Evolutionary conservation across 768 basidiomycete genomes (phyloP).

Genomic region (Boletus reticuloceps): DNA sequence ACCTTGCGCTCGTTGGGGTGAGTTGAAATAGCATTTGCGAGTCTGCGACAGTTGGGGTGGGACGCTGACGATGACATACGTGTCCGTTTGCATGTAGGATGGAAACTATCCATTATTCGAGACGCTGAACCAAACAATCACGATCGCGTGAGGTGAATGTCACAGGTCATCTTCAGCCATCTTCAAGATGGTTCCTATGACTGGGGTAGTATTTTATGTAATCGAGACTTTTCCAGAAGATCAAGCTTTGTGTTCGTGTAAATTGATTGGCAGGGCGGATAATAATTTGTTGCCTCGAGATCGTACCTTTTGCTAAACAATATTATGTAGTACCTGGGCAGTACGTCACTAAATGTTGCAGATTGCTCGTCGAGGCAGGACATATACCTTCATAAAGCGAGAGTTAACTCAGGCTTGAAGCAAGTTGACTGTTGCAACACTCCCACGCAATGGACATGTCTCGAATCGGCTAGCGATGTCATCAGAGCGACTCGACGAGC

Average conservation of each 20-base stretch:
- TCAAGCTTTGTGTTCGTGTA: too few relatives aligned
- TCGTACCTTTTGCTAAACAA: not conserved
- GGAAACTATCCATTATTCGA: slow-evolving; percentile 29
- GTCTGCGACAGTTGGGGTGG: not conserved
- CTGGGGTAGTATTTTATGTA: too few relatives aligned
- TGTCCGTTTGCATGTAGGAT: slow-evolving; percentile 27
- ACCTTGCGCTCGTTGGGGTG: slow-evolving; percentile 41
- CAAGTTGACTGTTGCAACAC: too few relatives aligned
- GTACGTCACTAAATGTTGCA: not conserved
- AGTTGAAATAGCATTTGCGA: slow-evolving; percentile 16
- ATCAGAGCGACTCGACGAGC: not conserved
- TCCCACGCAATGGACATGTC: too few relatives aligned
- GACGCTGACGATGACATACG: not conserved
- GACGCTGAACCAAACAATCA: slow-evolving; percentile 32
- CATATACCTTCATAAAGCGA: not conserved
- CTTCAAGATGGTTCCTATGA: too few relatives aligned
- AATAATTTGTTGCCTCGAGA: not conserved
- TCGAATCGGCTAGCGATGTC: too few relatives aligned
- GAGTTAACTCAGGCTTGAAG: too few relatives aligned
- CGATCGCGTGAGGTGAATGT: slow-evolving; percentile 13
- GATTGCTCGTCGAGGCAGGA: not conserved
- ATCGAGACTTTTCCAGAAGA: too few relatives aligned
- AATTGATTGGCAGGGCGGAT: not conserved
- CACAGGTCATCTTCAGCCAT: too few relatives aligned
- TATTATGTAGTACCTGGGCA: not conserved